These are phyloP conservation scores for Purpureocillium lavendulum DNA, from an alignment of 2,329 filamentous ascomycete genomes.

Conservation along the genomic window DNA sequence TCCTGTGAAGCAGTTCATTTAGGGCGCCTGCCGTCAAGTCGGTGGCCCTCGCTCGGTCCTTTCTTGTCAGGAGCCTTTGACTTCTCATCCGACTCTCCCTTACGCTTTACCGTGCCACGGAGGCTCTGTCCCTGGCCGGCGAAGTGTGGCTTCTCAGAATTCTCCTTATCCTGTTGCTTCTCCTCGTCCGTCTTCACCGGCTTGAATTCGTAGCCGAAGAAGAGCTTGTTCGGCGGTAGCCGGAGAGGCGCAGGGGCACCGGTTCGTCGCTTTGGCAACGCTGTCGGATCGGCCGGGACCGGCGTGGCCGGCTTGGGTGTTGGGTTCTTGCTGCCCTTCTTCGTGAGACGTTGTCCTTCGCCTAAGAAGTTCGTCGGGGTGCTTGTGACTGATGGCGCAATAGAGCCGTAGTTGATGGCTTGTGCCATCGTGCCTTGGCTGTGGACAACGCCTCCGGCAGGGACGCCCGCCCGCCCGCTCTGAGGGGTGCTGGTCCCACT, in stretches of 20 bases:
- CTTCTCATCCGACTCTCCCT: constrained; percentile 44
- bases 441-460: constrained; percentile 67
- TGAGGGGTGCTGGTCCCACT: constrained; percentile 85
- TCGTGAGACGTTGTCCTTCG: constrained; percentile 76
- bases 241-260: constrained; percentile 84
- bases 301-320: constrained; percentile 65
- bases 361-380: constrained; percentile 71
- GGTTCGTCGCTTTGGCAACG: constrained; percentile 35
- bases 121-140: constrained; percentile 79
- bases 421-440: constrained; percentile 91
- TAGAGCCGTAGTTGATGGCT: constrained; percentile 91
- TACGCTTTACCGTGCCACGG: constrained; percentile 62
- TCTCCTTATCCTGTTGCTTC: constrained; percentile 55
- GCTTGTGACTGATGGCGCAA: constrained; percentile 69
- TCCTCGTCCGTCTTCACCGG: constrained; percentile 74
- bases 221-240: constrained; percentile 80
- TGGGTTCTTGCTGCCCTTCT: constrained; percentile 63
- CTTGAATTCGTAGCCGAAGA: constrained; percentile 92
- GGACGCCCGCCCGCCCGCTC: constrained; percentile 55
- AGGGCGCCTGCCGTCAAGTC: constrained; percentile 33
- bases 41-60: constrained; percentile 30
- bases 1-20: constrained; percentile 6
- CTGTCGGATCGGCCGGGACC: constrained; percentile 31
- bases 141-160: constrained; percentile 65
- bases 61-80: constrained; percentile 39